Conservation (phyloP, 257 asterid genomes). For the Solanum habrochaites region DNA sequence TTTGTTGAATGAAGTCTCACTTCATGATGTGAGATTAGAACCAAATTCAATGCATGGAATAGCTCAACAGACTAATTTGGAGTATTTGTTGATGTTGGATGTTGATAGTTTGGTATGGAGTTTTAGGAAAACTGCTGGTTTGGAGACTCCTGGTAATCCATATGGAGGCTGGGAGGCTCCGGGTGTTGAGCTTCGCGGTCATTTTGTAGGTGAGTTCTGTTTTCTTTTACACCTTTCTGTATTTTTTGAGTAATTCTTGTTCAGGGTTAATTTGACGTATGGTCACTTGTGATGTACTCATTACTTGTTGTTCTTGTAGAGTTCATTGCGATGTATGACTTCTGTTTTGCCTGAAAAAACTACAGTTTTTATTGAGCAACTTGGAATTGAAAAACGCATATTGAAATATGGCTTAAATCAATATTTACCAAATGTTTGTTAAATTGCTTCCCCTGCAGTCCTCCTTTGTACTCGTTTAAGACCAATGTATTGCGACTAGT, state of each 20-base stretch:
- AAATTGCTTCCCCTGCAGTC: background rate
- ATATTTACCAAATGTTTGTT: background rate
- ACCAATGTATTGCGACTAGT: background rate
- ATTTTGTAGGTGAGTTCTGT: slow-evolving; percentile 67
- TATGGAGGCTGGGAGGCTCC: slow-evolving; percentile 93
- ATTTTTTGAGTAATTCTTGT: background rate
- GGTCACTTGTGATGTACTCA: background rate
- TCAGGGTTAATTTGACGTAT: background rate
- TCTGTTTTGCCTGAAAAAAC: background rate
- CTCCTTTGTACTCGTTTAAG: background rate
- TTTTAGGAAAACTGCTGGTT: slow-evolving; percentile 68
- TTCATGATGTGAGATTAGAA: slow-evolving; percentile 63
- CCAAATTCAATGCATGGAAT: slow-evolving; percentile 57
- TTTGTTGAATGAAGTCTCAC: slow-evolving; percentile 39
- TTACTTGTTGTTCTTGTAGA: background rate
- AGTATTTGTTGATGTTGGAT: slow-evolving; percentile 71
- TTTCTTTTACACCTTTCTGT: background rate
- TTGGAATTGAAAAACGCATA: background rate
- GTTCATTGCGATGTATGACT: background rate
- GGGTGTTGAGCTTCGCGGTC: slow-evolving; percentile 70
- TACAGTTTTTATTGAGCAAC: background rate
- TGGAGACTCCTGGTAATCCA: slow-evolving; percentile 51
- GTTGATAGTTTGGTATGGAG: slow-evolving; percentile 79
- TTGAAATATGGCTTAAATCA: background rate
- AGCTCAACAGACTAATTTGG: slow-evolving; percentile 84